Conservation (phyloP, 176 grass and related monocot genomes). For the Carex scoparia region DNA sequence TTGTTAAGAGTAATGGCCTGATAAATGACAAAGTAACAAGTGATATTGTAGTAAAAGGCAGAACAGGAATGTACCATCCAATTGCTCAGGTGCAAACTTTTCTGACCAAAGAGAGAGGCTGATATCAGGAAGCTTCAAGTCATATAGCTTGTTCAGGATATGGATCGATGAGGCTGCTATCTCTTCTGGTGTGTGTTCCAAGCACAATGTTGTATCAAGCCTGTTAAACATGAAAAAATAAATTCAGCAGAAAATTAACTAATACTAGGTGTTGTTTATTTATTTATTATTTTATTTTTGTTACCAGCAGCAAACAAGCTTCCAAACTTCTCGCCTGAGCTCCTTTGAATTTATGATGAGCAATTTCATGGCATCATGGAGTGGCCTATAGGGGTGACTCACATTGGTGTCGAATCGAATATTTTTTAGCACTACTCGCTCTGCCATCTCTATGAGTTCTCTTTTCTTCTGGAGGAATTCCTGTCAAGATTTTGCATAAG, state of each 20-base stretch:
- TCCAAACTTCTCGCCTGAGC: conserved; percentile 66
- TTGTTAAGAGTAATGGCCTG: background rate
- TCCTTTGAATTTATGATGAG: conserved; percentile 56
- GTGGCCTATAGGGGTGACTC: conserved; percentile 65
- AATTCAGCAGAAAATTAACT: conserved; percentile 8
- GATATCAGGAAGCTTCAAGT: conserved; percentile 55
- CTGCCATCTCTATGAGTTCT: conserved; percentile 52
- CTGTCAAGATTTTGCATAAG: conserved; percentile 24
- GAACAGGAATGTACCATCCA: conserved; percentile 52
- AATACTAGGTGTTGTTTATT: background rate
- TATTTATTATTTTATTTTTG: background rate
- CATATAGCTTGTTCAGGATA: conserved; percentile 52
- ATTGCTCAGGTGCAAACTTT: conserved; percentile 59
- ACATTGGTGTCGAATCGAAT: conserved; percentile 74
- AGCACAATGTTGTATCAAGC: conserved; percentile 59
- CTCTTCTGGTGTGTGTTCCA: conserved; percentile 69
- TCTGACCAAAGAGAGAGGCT: conserved; percentile 66
- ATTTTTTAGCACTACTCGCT: conserved; percentile 62
- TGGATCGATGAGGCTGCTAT: conserved; percentile 73
- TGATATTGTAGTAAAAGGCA: background rate
- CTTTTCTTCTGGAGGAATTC: conserved; percentile 63
- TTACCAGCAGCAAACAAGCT: conserved; percentile 86
- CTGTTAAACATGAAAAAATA: conserved; percentile 34
- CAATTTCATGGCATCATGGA: conserved; percentile 60
- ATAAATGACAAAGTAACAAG: conserved; percentile 4